Evolutionary conservation across 129 eudicot species (phyloP), one percentile per base, ranked within the genome.

Genomic region (Artemisia tridentata): DNA sequence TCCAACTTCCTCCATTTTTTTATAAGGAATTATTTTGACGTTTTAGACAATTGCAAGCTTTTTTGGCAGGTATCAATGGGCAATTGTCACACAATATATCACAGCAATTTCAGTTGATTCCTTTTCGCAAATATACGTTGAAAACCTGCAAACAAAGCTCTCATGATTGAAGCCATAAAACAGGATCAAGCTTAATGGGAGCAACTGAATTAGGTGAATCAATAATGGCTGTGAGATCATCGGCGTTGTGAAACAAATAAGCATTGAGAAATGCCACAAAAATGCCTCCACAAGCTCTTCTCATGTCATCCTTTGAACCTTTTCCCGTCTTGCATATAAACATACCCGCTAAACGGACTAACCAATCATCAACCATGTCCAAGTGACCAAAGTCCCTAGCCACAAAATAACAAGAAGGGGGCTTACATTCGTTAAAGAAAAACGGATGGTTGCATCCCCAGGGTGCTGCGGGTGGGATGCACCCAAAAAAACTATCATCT

Each of bases 281-380:
- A 19, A 73, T 34, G 49, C 83, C 83, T 23, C 79, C 83, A 34
- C 72, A 73, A 43, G 65, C 54, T 63, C 57, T 69, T 47, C 80
- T 80, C 80, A 80, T 74, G 12, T 52, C 54, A 2, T 25, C 84
- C 23, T 63, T 69, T 8, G 84, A 68, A 67, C 80, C 80, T 16
- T 80, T 69, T 21, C 84, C 84, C 3, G 73, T 68, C 58, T 74
- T 74, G 34, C 68, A 68, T 55, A 80, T 12, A 19, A 63, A 59
- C 72, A 29, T 74, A 13, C 76, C 62, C n/a, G 75, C 27, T 14
- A 68, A 52, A n/a, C 71, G 14, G 15, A 17, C 68, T 60, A 67
- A 38, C 52, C 67, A 69, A 50, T 80, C 76, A 69, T 80, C 63
- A 23, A 80, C 41, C 78, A 79, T 79, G 47, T 79, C 82, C 69